These are phyloP conservation scores for Penicillium decumbens DNA, from an alignment of 2,329 filamentous ascomycete species.

Conservation along the genomic window DNA sequence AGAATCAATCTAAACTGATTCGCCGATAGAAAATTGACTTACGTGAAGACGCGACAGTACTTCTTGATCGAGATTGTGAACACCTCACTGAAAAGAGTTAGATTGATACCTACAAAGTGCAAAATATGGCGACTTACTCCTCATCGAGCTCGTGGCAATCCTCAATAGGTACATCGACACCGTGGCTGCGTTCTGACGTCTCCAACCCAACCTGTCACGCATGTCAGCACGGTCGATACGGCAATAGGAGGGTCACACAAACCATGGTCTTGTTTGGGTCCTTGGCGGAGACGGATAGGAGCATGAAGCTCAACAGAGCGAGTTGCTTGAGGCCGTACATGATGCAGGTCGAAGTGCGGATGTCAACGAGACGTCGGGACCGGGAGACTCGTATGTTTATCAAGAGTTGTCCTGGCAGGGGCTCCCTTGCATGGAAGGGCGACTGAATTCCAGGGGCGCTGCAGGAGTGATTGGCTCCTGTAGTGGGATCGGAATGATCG, in stretches of 20 bases:
- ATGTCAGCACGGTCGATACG: neutral
- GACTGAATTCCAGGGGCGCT: slow-evolving; percentile 1
- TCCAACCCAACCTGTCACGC: slow-evolving; percentile 20
- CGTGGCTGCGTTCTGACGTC: slow-evolving; percentile 17
- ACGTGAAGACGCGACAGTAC: slow-evolving; percentile 25
- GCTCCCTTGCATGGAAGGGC: slow-evolving; percentile 8
- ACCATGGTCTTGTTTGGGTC: slow-evolving; percentile 14
- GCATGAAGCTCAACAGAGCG: slow-evolving; percentile 20
- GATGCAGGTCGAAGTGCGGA: slow-evolving; percentile 6
- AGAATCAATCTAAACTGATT: neutral
- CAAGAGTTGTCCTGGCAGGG: neutral
- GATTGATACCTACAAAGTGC: neutral
- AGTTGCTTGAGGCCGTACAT: slow-evolving; percentile 23
- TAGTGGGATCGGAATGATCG: slow-evolving; percentile 10
- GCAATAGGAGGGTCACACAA: neutral
- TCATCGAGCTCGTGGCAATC: slow-evolving; percentile 22
- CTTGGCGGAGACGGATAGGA: slow-evolving; percentile 19
- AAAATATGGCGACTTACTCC: slow-evolving; percentile 15
- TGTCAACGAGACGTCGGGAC: neutral
- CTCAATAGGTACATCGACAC: slow-evolving; percentile 18
- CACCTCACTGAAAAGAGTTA: slow-evolving; percentile 14
- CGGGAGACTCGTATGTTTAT: neutral
- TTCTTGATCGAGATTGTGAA: slow-evolving; percentile 21
- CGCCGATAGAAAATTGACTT: neutral
- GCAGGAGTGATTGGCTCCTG: neutral